These are phyloP conservation scores for Phaeotremella skinneri DNA, from an alignment of 768 basidiomycete genomes.

Conservation along the genomic window DNA sequence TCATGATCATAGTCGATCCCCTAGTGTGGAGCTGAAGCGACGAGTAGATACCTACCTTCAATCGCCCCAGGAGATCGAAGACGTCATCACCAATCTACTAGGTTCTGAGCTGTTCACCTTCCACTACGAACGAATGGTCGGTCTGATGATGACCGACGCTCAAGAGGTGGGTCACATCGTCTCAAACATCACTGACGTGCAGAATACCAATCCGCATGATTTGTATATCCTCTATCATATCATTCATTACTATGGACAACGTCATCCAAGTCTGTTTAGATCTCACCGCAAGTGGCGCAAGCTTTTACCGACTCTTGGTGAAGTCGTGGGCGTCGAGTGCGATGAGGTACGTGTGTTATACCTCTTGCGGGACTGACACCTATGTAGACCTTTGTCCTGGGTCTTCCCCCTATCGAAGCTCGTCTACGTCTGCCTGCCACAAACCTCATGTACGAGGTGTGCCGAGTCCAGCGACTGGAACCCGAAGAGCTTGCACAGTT, in stretches of 20 bases:
- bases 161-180: slow-evolving; percentile 58
- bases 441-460: slow-evolving; percentile 83
- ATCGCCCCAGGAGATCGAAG: slow-evolving; percentile 75
- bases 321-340: slow-evolving; percentile 56
- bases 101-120: slow-evolving; percentile 83
- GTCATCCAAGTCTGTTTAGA: slow-evolving; percentile 67
- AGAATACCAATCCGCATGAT: slow-evolving; percentile 82
- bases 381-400: slow-evolving; percentile 34
- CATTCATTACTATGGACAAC: slow-evolving; percentile 72
- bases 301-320: slow-evolving; percentile 72
- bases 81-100: slow-evolving; percentile 72
- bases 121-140: slow-evolving; percentile 88
- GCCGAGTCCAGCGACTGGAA: slow-evolving; percentile 80
- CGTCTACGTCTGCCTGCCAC: slow-evolving; percentile 71
- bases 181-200: slow-evolving; percentile 11
- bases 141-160: slow-evolving; percentile 69
- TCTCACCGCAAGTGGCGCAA: slow-evolving; percentile 80
- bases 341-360: slow-evolving; percentile 71
- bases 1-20: slow-evolving; percentile 1
- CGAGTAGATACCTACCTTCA: slow-evolving; percentile 76
- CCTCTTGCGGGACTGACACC: slow-evolving; percentile 8
- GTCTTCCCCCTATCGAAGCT: slow-evolving; percentile 69
- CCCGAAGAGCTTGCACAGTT: slow-evolving; percentile 82
- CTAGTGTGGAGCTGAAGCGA: slow-evolving; percentile 5
- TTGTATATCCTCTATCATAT: slow-evolving; percentile 76